phyloP scores from a whole-genome alignment of 73 alveolate genomes.

The Effrenium voratum region DNA sequence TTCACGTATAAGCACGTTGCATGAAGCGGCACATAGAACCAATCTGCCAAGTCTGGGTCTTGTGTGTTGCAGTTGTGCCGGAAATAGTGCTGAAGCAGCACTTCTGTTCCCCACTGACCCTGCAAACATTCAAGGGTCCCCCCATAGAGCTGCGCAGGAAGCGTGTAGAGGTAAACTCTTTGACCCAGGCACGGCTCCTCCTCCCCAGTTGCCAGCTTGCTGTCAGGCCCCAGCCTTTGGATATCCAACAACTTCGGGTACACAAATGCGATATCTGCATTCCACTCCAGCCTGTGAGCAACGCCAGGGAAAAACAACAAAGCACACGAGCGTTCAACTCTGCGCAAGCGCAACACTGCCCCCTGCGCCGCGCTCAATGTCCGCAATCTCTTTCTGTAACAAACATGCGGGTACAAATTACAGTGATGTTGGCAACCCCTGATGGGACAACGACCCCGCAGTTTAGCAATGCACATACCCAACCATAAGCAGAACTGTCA shows the following conservation, averaged over 20 bases:
- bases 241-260: conserved; percentile 75
- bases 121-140: conserved; percentile 70
- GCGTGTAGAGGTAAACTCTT: conserved; percentile 43
- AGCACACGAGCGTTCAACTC: background rate
- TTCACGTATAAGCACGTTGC: conserved; percentile 86
- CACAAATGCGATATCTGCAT: conserved; percentile 75
- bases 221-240: conserved; percentile 49
- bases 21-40: conserved; percentile 88
- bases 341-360: background rate
- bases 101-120: conserved; percentile 93
- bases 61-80: conserved; percentile 74
- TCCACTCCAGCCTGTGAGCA: conserved; percentile 54
- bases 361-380: background rate
- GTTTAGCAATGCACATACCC: background rate
- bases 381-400: background rate
- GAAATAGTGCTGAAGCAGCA: conserved; percentile 72
- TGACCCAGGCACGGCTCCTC: conserved; percentile 47
- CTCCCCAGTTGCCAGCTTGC: background rate
- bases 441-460: background rate
- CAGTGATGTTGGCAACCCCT: background rate
- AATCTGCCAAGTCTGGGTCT: conserved; percentile 57
- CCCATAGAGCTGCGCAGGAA: conserved; percentile 26
- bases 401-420: too few species aligned
- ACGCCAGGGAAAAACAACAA: background rate
- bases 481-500: background rate